These are phyloP conservation scores for Colletotrichum tropicale DNA, from an alignment of 2,329 filamentous ascomycete genomes.

Conservation along the genomic window DNA sequence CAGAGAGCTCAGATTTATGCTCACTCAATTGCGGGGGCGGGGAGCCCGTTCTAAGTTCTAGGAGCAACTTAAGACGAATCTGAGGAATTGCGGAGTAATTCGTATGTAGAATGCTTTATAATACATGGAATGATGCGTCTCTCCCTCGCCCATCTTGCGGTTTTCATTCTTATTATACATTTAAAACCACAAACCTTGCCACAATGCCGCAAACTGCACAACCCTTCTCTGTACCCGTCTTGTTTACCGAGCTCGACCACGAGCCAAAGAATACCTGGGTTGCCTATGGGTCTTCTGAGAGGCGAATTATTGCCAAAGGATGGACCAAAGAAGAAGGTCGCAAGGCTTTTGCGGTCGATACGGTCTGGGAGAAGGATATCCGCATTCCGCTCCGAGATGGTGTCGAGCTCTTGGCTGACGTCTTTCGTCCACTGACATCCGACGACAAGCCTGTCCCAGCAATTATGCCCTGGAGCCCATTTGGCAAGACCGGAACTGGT, in stretches of 20 bases:
- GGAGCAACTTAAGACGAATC: neutral
- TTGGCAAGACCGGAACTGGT: constrained; percentile 48
- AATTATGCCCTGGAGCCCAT: constrained; percentile 46
- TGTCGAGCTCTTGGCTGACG: constrained; percentile 42
- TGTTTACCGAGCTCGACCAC: neutral
- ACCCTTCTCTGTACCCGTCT: neutral
- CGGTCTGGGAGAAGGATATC: constrained; percentile 48
- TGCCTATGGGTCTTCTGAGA: neutral
- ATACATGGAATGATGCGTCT: neutral
- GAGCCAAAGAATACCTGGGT: neutral
- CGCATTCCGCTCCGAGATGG: constrained; percentile 44
- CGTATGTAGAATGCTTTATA: neutral
- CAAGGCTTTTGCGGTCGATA: constrained; percentile 19
- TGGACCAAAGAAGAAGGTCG: neutral
- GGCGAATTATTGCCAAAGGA: neutral
- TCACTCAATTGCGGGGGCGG: too few relatives aligned
- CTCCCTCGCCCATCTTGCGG: too few relatives aligned
- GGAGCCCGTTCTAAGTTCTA: too few relatives aligned
- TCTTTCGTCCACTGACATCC: constrained; percentile 43
- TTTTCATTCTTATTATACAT: neutral
- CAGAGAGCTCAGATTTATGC: too few relatives aligned
- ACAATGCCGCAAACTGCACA: neutral
- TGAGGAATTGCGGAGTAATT: neutral
- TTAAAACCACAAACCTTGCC: neutral
- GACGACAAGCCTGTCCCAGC: constrained; percentile 39